phyloP scores from a whole-genome alignment of 495 filamentous ascomycete genomes.

The Penicillium desertorum region DNA sequence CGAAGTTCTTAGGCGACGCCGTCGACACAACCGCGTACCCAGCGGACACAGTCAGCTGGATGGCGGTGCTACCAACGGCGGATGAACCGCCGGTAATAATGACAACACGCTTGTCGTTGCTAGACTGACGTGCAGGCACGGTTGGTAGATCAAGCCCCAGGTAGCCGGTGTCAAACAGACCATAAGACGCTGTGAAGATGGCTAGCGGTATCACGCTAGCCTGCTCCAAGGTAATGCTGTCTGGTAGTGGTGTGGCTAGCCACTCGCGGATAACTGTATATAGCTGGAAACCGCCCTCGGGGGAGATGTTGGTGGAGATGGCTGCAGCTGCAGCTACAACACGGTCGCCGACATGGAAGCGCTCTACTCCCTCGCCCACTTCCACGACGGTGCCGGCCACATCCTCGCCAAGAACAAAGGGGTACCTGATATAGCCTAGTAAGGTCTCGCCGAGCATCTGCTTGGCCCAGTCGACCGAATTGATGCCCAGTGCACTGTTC shows the following conservation, averaged over 20 bases:
- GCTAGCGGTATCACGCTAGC: conserved; percentile 20
- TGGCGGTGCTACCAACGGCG: conserved; percentile 53
- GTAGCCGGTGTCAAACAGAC: not conserved
- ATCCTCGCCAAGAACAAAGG: conserved; percentile 41
- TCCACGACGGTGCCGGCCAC: conserved; percentile 43
- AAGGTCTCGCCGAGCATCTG: conserved; percentile 26
- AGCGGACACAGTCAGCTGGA: conserved; percentile 58
- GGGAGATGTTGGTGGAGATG: not conserved
- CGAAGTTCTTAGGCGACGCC: conserved; percentile 52
- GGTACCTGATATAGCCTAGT: conserved; percentile 28
- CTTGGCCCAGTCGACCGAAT: conserved; percentile 47
- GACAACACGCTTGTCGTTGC: not conserved
- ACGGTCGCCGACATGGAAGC: conserved; percentile 45
- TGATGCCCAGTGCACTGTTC: conserved; percentile 43
- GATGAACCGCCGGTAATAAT: not conserved
- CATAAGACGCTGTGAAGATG: not conserved
- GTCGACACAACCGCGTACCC: conserved; percentile 59
- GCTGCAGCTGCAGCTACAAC: conserved; percentile 26
- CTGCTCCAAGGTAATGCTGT: conserved; percentile 33
- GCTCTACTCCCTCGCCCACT: conserved; percentile 33
- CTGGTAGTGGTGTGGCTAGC: conserved; percentile 22
- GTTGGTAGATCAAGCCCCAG: not conserved
- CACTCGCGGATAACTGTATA: conserved; percentile 33
- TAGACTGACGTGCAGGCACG: not conserved
- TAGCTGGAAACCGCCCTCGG: conserved; percentile 33